Evolutionary conservation across 805 yeast species (phyloP), one percentile per base, ranked within the genome.

Genomic region (Candida suzukii): DNA sequence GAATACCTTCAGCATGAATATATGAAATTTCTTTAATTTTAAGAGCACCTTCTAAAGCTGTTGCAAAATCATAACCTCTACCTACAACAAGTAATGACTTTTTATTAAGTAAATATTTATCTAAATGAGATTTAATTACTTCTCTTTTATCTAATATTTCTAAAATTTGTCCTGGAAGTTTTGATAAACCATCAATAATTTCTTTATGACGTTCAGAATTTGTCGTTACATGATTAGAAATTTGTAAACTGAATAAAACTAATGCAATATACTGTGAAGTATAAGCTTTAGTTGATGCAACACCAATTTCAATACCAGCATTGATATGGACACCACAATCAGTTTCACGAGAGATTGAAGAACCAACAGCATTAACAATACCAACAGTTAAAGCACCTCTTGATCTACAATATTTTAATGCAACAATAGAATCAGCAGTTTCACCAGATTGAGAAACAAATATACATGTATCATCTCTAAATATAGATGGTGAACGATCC

Each of bases 291-390:
- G 99, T 93, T 12, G 97, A 88, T 11, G 99, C 99, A 52, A 93
- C 99, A 65, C 99, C 98, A 49, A 93, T 93, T 68, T 93, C 99
- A 36, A 99, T 99, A 50, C 99, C 99, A 38, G 99, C 99, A 61
- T 93, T 93, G 62, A 93, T 90, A 64, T 93, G 99, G 43, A 93
- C 96, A 78, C 99, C 99, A 73, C 99, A 93, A 66, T 90, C 95
- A 19, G 99, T 93, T 58, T 80, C 88, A 68, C 99, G 82, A 7
- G 98, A 91, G 64, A 93, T 88, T 33, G 93, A 80, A 5, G 99
- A 93, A 58, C 99, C 99, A 34, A 93, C 99, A 51, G 90, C 77
- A 73, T 93, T 93, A 48, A 93, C 99, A 57, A 93, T 86, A 68
- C 99, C 99, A 43, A 93, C 93, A 24, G 96, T 88, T 51, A 95